Evolutionary conservation across 208 protist genomes (phyloP), one percentile per base, ranked within the genome.

Genomic region (Crithidia acanthocephali): DNA sequence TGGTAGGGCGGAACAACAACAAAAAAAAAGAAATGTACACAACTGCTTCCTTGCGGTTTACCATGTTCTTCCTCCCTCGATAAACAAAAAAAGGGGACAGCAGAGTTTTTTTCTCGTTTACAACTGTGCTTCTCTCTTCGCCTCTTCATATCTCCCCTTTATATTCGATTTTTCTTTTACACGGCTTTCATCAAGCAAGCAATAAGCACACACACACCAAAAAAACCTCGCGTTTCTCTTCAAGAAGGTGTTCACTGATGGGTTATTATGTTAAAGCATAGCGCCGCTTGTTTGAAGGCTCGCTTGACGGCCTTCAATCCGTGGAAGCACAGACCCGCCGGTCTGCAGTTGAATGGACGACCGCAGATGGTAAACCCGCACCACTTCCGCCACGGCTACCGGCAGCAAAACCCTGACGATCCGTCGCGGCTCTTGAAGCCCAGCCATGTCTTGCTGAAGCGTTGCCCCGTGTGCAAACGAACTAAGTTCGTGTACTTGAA

Each of bases 291-390:
- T 42, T 73, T 57, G 35, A 85, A 80, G 52, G 77, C 88, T 0
- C 76, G 78, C 13, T 79, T 96, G 16, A 88, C 63, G 28, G 77
- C 85, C 6, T 96, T 96, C 66, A 96, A 90, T 62, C 91, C 91
- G 57, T 96, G 91, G 88, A 96, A 94, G 72, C 77, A 73, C 22
- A 77, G 91, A 55, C 88, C 88, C 20, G 71, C 70, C 48, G 91
- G 91, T 13, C 56, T 96, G 20, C 59, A 84, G 58, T 64, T 86
- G 1, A 78, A 96, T 66, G 87, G 88, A 2, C 83, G 88, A 15
- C 91, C 91, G 7, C 91, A 96, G 69, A 93, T 96, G 88, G 85
- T 93, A 0, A 76, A 90, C 59, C 86, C 86, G 25, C 35, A 53
- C 4, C 83, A 87, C 60, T 93, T 92, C 69, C 74, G 79, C 10